Evolutionary conservation across 1,139 yeast genomes (phyloP).

Genomic region (Geotrichum fermentans): DNA sequence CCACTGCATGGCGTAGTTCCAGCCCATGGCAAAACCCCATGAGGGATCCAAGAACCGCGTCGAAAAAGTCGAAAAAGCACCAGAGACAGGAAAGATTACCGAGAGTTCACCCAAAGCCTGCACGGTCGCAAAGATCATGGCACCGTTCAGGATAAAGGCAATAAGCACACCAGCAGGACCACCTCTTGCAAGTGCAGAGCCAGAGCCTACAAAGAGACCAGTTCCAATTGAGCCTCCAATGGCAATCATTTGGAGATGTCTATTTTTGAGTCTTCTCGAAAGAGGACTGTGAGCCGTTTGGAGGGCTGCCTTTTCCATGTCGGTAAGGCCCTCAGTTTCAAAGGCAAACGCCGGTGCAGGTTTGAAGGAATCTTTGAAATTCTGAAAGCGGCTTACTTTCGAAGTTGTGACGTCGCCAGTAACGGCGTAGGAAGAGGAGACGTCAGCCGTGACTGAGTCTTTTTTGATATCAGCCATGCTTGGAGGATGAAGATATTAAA

Average conservation of each 20-base stretch:
- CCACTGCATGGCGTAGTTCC: conserved; percentile 80
- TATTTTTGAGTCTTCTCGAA: conserved; percentile 54
- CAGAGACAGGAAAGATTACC: conserved; percentile 57
- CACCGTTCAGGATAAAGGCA: conserved; percentile 46
- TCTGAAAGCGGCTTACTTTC: conserved; percentile 33
- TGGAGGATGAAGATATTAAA: background rate
- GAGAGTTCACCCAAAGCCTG: conserved; percentile 60
- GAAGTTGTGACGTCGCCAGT: background rate
- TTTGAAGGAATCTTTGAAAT: conserved; percentile 53
- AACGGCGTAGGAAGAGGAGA: background rate
- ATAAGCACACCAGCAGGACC: conserved; percentile 66
- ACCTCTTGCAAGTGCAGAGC: conserved; percentile 50
- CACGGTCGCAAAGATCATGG: conserved; percentile 49
- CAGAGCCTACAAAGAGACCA: conserved; percentile 64
- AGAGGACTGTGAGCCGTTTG: conserved; percentile 68
- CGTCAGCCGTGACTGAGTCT: background rate
- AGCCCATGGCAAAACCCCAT: conserved; percentile 74
- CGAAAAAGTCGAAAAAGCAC: conserved; percentile 55
- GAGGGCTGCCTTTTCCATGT: conserved; percentile 62
- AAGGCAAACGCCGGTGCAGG: conserved; percentile 52
- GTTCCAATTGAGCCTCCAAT: conserved; percentile 87
- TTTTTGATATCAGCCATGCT: no score
- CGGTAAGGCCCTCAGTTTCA: conserved; percentile 58
- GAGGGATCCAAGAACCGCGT: conserved; percentile 57
- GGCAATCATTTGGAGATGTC: conserved; percentile 79